phyloP scores from a whole-genome alignment of 2,329 filamentous ascomycete genomes.

The Stachybotrys chartarum region DNA sequence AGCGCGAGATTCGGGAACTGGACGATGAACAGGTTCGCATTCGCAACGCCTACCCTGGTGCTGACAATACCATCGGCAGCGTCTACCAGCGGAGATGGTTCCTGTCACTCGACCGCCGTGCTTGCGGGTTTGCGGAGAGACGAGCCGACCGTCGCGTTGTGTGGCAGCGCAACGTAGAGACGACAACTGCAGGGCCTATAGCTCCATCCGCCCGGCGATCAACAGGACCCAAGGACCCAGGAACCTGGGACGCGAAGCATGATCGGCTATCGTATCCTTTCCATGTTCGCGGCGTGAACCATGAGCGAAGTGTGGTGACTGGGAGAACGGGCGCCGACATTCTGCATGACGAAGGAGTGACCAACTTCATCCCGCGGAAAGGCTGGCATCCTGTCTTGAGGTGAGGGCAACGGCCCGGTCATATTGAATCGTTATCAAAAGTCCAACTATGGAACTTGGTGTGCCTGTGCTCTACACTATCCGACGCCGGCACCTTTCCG shows the following conservation, averaged over 20 bases:
- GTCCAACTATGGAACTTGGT: too few species aligned
- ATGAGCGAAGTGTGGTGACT: conserved; percentile 61
- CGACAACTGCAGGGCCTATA: neutral
- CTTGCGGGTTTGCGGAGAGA: conserved; percentile 47
- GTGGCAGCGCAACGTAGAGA: conserved; percentile 3
- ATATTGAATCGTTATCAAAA: too few species aligned
- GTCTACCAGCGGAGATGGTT: conserved; percentile 64
- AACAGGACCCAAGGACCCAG: too few species aligned
- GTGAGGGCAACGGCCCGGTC: neutral
- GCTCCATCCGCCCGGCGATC: too few species aligned
- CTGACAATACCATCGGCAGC: conserved; percentile 58
- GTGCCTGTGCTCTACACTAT: too few species aligned
- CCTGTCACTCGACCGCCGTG: conserved; percentile 51
- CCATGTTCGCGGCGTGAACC: conserved; percentile 50
- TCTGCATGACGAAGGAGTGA: conserved; percentile 53
- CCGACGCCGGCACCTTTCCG: neutral
- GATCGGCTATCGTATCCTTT: conserved; percentile 46
- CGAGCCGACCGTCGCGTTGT: conserved; percentile 11
- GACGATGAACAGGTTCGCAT: conserved; percentile 47
- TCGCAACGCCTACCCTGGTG: conserved; percentile 61
- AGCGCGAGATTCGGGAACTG: conserved; percentile 34
- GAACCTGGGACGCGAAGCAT: neutral
- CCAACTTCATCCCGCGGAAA: conserved; percentile 47
- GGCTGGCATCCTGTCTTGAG: conserved; percentile 49
- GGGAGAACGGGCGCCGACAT: conserved; percentile 52